These are phyloP conservation scores for Yarrowia sp. DNA, from an alignment of 805 yeast genomes.

Conservation along the genomic window DNA sequence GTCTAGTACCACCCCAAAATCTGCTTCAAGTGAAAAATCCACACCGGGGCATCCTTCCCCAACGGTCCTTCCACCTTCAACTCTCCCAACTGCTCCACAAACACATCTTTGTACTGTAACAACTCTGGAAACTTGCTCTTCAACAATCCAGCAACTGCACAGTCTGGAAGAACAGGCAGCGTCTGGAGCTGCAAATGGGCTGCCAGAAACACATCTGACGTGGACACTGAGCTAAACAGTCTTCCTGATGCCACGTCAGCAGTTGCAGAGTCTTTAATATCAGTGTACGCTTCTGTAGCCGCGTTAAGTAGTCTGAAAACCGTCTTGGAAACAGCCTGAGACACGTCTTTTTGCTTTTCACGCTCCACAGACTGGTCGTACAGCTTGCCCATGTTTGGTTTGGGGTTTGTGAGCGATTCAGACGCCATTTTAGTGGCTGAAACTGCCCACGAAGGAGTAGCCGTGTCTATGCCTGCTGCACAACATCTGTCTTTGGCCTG, in stretches of 20 bases:
- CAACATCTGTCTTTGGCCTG: conserved; percentile 40
- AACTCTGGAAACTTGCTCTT: conserved; percentile 4
- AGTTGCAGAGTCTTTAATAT: not conserved
- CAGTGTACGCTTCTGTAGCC: not conserved
- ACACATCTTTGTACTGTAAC: not conserved
- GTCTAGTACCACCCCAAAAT: conserved; percentile 11
- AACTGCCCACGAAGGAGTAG: conserved; percentile 12
- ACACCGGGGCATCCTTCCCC: conserved; percentile 1
- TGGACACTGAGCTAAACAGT: not conserved
- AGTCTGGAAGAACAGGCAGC: not conserved
- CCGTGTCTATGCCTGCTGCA: conserved; percentile 13
- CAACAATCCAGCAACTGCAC: conserved; percentile 3
- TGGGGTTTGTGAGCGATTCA: not conserved
- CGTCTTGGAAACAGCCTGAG: conserved; percentile 2
- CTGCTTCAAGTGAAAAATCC: not conserved
- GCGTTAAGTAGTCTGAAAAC: not conserved
- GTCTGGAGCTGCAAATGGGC: conserved; percentile 9
- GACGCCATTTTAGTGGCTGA: conserved; percentile 47
- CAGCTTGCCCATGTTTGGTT: conserved; percentile 6
- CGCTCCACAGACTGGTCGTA: conserved; percentile 8
- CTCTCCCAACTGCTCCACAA: not conserved
- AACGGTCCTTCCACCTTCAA: not conserved
- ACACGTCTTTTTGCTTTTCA: not conserved
- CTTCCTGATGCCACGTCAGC: not conserved
- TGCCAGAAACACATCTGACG: conserved; percentile 2